Evolutionary conservation across 2,329 filamentous ascomycete species (phyloP), one percentile per base, ranked within the genome.

Genomic region (Pochonia chlamydosporia): DNA sequence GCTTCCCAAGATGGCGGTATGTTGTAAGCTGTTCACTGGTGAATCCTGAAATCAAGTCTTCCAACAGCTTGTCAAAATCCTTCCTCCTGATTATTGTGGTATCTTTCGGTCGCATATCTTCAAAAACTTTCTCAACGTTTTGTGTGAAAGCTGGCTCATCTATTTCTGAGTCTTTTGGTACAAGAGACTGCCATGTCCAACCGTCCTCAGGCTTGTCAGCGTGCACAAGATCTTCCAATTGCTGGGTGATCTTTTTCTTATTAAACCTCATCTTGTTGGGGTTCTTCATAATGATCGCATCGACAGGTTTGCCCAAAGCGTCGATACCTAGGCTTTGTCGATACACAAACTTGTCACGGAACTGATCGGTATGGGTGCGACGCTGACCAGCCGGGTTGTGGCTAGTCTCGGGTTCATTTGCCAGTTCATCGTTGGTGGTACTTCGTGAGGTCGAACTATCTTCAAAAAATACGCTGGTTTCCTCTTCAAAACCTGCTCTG

Each of bases 231-330:
- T 55, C 52, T 7, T 60, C 50, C 9, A 61, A 24, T 16, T 52
- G 51, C 1, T 11, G 13, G 35, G 52, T 49, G 0, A 52, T 24
- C 0, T 49, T 3, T 43, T 48, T 59, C 31, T 46, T 57, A 8
- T 52, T 18, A 5, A 31, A 50, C 36, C 47, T 56, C 49, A 65
- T 52, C 39, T 54, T 56, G 20, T 68, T 63, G 7, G 66, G 64
- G 37, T 69, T 67, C 21, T 65, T 63, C 43, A 80, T 63, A 30
- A 81, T 63, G 40, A 81, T 70, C 21, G 73, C 72, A 14, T 71
- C 63, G 11, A 70, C 69, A 3, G 59, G 60, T 26, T 58, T 48
- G 18, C 68, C 68, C 3, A 71, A 61, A 1, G 66, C 63, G 3
- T 56, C 52, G 14, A 65, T 55, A 1, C 59, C 60, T 5, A 71